Evolutionary conservation across 164 flowering plant genomes (phyloP).

Genomic region (Malania oleifera): DNA sequence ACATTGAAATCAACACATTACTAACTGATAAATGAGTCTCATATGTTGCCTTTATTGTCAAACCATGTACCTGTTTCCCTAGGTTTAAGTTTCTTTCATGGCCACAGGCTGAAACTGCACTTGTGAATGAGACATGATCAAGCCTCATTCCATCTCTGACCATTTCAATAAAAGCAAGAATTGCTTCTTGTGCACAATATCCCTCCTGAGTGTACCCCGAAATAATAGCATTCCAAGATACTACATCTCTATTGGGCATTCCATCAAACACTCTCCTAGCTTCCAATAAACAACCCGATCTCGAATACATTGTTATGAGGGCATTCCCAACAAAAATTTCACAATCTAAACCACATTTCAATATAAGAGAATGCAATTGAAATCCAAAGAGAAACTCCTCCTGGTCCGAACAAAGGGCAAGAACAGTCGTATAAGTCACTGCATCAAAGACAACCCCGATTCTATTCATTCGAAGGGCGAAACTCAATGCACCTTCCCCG

Average conservation of each 20-base stretch:
- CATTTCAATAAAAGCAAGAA: constrained; percentile 50
- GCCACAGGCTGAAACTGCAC: constrained; percentile 72
- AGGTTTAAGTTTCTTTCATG: constrained; percentile 50
- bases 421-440: constrained; percentile 52
- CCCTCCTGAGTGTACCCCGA: constrained; percentile 76
- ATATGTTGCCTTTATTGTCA: constrained; percentile 51
- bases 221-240: constrained; percentile 83
- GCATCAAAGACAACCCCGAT: constrained; percentile 67
- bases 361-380: constrained; percentile 50
- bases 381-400: constrained; percentile 48
- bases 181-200: constrained; percentile 46
- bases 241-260: constrained; percentile 58
- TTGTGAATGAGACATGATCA: constrained; percentile 71
- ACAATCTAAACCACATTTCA: constrained; percentile 44
- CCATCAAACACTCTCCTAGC: constrained; percentile 60
- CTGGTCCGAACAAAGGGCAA: constrained; percentile 49
- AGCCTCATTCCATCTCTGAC: constrained; percentile 44
- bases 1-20: constrained; percentile 72
- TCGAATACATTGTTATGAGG: constrained; percentile 61
- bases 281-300: constrained; percentile 35
- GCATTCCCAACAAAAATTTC: constrained; percentile 83
- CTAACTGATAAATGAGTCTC: constrained; percentile 53
- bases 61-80: constrained; percentile 65
- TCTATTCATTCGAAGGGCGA: constrained; percentile 51
- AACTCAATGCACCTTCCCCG: constrained; percentile 39